These are phyloP conservation scores for Apiospora rasikravindrae DNA, from an alignment of 2,329 filamentous ascomycete genomes.

Conservation along the genomic window DNA sequence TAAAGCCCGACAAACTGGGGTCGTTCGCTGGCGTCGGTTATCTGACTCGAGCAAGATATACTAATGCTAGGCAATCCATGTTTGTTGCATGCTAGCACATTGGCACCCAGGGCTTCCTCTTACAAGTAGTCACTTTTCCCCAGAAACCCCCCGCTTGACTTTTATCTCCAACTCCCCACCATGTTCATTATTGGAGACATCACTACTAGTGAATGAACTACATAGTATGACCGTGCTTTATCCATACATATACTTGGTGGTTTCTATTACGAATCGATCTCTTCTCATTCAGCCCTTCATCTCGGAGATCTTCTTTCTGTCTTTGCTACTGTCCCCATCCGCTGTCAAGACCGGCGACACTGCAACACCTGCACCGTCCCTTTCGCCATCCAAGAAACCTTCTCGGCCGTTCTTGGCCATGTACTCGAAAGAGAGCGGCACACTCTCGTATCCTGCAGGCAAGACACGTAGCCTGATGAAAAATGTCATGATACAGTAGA, in stretches of 20 bases:
- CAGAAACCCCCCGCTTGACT: not conserved
- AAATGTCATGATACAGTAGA: constrained; percentile 12
- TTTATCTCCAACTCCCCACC: not conserved
- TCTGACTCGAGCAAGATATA: not conserved
- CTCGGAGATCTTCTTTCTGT: not conserved
- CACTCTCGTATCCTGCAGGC: constrained; percentile 18
- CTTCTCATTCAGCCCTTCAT: not conserved
- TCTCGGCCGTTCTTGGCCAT: constrained; percentile 20
- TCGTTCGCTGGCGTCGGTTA: no score
- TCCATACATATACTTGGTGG: not conserved
- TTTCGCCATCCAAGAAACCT: constrained; percentile 21
- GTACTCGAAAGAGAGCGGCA: constrained; percentile 17
- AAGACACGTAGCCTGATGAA: constrained; percentile 1
- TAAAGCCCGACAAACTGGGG: not conserved
- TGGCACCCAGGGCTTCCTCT: not conserved
- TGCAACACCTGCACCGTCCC: not conserved
- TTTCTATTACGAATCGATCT: not conserved
- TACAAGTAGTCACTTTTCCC: not conserved
- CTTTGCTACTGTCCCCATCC: not conserved
- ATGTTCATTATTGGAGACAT: not conserved
- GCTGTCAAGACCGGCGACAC: constrained; percentile 13
- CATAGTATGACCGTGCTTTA: not conserved
- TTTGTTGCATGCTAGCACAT: not conserved
- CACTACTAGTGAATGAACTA: not conserved
- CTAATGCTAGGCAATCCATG: not conserved